These are phyloP conservation scores for Saccharomycopsis selenospora DNA, from an alignment of 805 yeast genomes.

Conservation along the genomic window DNA sequence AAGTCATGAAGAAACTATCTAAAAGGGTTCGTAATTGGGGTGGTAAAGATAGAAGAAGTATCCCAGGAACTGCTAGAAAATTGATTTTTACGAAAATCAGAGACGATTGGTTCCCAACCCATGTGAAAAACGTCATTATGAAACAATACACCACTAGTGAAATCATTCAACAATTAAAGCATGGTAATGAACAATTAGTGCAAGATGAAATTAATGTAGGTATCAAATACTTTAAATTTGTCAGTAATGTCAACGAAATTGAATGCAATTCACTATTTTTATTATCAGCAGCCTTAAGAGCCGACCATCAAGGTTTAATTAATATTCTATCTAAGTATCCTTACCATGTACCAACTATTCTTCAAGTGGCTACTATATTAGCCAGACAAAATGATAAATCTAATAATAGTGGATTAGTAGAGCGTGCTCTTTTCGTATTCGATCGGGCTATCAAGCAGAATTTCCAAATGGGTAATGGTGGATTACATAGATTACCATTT, in stretches of 20 bases:
- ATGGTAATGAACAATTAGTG: slow-evolving; percentile 25
- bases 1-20: slow-evolving; percentile 47
- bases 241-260: slow-evolving; percentile 31
- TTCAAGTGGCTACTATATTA: slow-evolving; percentile 69
- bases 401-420: slow-evolving; percentile 66
- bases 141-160: slow-evolving; percentile 41
- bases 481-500: slow-evolving; percentile 63
- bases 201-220: slow-evolving; percentile 35
- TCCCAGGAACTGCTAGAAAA: slow-evolving; percentile 71
- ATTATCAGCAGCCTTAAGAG: slow-evolving; percentile 59
- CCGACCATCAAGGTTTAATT: slow-evolving; percentile 71
- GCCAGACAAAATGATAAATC: slow-evolving; percentile 72
- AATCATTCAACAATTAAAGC: slow-evolving; percentile 29
- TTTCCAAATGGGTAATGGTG: slow-evolving; percentile 50
- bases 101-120: slow-evolving; percentile 75
- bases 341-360: slow-evolving; percentile 69
- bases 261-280: slow-evolving; percentile 42
- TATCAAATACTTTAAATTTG: slow-evolving; percentile 51
- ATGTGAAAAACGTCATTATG: slow-evolving; percentile 53
- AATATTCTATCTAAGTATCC: slow-evolving; percentile 51
- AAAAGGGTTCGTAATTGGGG: slow-evolving; percentile 75
- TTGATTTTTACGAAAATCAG: slow-evolving; percentile 62
- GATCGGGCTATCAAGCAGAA: slow-evolving; percentile 62
- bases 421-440: slow-evolving; percentile 69
- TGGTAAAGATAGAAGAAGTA: slow-evolving; percentile 62